These are phyloP conservation scores for Glomus cerebriforme DNA, from an alignment of 192 early-diverging fungal species.

Conservation along the genomic window DNA sequence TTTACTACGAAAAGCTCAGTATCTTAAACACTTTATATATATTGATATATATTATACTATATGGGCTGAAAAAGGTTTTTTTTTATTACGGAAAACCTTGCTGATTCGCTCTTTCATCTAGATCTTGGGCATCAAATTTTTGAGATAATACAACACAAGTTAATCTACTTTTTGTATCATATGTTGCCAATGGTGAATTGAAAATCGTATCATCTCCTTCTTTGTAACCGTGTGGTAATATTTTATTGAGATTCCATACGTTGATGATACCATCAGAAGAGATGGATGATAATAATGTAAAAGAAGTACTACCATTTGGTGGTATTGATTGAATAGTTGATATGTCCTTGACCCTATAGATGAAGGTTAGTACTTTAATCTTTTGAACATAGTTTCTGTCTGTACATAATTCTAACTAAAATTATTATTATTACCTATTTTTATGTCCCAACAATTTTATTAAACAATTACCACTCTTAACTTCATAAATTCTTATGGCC, in stretches of 20 bases:
- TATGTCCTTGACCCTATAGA: conserved; percentile 49
- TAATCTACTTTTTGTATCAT: conserved; percentile 61
- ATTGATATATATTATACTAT: neutral
- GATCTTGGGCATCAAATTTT: neutral
- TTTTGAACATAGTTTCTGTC: conserved; percentile 40
- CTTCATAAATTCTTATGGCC: conserved; percentile 54
- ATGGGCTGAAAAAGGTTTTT: neutral
- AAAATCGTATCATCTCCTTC: conserved; percentile 34
- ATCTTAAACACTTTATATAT: too few species aligned
- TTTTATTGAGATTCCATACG: conserved; percentile 64
- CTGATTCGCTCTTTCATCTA: neutral
- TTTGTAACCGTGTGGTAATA: conserved; percentile 36
- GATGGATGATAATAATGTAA: conserved; percentile 51
- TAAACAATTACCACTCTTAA: conserved; percentile 46
- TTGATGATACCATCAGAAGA: conserved; percentile 77
- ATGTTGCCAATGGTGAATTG: conserved; percentile 47
- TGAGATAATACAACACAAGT: conserved; percentile 45
- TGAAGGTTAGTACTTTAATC: conserved; percentile 44
- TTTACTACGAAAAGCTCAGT: too few species aligned
- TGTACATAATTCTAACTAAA: conserved; percentile 40
- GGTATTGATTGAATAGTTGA: conserved; percentile 33
- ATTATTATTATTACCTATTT: conserved; percentile 48
- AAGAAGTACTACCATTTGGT: conserved; percentile 24
- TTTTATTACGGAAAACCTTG: neutral
- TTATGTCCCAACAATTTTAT: conserved; percentile 48